Conservation (phyloP, 192 early-diverging fungal species). For the Dimargaris cristalligena region DNA sequence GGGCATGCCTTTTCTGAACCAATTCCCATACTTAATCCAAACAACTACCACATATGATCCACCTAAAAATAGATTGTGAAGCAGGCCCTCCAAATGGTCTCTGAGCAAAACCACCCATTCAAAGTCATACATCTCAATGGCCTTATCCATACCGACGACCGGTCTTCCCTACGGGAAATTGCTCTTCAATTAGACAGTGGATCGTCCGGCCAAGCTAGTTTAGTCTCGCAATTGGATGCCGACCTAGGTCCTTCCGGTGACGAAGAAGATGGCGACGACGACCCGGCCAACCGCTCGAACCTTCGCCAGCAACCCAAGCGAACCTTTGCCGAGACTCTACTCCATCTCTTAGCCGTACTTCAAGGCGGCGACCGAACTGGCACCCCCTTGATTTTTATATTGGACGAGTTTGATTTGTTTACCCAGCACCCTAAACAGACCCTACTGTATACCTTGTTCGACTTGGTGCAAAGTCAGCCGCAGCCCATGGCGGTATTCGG, state of each 20-base stretch:
- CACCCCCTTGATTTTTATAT: conserved; percentile 63
- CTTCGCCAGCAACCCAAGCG: conserved; percentile 19
- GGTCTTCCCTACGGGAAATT: conserved; percentile 65
- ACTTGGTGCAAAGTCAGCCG: conserved; percentile 66
- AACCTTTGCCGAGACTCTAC: conserved; percentile 55
- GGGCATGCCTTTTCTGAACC: too few relatives aligned
- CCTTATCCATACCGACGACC: conserved; percentile 64
- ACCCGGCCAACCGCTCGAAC: background rate
- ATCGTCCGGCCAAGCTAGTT: conserved; percentile 26
- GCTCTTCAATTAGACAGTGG: conserved; percentile 58
- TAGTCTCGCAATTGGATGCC: conserved; percentile 13
- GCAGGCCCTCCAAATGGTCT: conserved; percentile 14
- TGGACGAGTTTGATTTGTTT: conserved; percentile 92
- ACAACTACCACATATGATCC: too few relatives aligned
- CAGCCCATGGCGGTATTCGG: conserved; percentile 80
- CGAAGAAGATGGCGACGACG: conserved; percentile 6
- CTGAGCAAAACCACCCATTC: conserved; percentile 31
- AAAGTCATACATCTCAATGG: conserved; percentile 57
- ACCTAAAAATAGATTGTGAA: too few relatives aligned
- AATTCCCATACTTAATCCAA: too few relatives aligned
- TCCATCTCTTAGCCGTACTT: conserved; percentile 43
- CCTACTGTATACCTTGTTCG: conserved; percentile 88
- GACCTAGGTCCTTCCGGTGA: conserved; percentile 22
- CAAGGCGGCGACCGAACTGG: conserved; percentile 31
- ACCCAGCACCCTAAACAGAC: conserved; percentile 83